These are phyloP conservation scores for Thalia dealbata DNA, from an alignment of 176 grass and related monocot species.

Conservation along the genomic window DNA sequence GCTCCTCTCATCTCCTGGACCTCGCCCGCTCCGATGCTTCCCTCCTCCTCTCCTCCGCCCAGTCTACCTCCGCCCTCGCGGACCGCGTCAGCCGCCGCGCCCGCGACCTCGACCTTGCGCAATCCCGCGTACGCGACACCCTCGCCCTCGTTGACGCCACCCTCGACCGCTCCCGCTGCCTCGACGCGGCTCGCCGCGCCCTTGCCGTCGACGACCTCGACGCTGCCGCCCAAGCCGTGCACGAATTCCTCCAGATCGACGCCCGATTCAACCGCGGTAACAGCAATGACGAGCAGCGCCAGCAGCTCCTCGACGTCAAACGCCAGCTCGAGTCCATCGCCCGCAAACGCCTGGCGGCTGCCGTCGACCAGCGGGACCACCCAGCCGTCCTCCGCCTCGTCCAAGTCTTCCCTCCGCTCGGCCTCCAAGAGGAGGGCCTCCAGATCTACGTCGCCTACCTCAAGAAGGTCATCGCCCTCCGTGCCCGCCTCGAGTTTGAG, in stretches of 20 bases:
- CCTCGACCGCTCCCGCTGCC: conserved; percentile 57
- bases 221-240: conserved; percentile 40
- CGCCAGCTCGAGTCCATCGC: conserved; percentile 56
- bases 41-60: conserved; percentile 46
- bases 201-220: conserved; percentile 54
- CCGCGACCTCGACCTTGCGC: conserved; percentile 63
- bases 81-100: conserved; percentile 54
- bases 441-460: conserved; percentile 82
- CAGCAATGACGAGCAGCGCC: conserved; percentile 49
- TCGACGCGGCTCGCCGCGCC: conserved; percentile 57
- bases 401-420: conserved; percentile 63
- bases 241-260: conserved; percentile 71
- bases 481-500: conserved; percentile 65
- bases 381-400: conserved; percentile 57
- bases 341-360: conserved; percentile 48
- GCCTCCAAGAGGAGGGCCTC: conserved; percentile 60
- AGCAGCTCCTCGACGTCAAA: conserved; percentile 67
- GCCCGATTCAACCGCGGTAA: conserved; percentile 33
- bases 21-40: conserved; percentile 65
- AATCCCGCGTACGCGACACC: conserved; percentile 45
- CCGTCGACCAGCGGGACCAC: conserved; percentile 67
- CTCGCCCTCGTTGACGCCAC: conserved; percentile 50
- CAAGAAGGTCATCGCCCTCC: conserved; percentile 69
- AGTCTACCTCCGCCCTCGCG: conserved; percentile 53
- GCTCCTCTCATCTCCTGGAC: conserved; percentile 55